Percentiles rank a stretch among this genome's conserved stretches.
phyloP scores from a whole-genome alignment of 2,329 filamentous ascomycete species.

The Cordyceps sp. region DNA sequence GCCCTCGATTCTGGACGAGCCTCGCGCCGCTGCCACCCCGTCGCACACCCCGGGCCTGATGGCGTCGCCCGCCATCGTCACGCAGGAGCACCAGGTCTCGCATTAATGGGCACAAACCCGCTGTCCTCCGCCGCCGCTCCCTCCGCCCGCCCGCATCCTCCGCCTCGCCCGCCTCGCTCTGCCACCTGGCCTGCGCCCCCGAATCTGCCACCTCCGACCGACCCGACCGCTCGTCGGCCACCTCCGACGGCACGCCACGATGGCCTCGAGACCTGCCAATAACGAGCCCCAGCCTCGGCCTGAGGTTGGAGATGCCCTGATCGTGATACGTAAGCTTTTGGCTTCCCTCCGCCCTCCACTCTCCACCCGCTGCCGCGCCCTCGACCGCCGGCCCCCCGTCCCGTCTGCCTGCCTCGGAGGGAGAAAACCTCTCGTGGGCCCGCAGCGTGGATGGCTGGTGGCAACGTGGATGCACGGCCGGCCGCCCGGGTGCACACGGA shows the following conservation, averaged over 20 bases:
- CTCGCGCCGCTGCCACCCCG: background rate
- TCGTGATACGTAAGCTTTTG: constrained; percentile 52
- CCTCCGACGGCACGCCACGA: constrained; percentile 8
- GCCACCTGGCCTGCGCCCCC: background rate
- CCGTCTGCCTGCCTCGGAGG: too few relatives aligned
- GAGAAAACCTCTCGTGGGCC: too few relatives aligned
- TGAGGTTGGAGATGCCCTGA: constrained; percentile 47
- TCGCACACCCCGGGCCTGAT: constrained; percentile 1
- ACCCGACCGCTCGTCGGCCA: background rate
- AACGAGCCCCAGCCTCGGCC: constrained; percentile 26
- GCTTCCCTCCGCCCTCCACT: too few relatives aligned
- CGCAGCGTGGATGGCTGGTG: background rate
- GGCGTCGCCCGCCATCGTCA: constrained; percentile 3
- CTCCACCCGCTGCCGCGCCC: constrained; percentile 7
- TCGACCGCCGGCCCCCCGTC: background rate
- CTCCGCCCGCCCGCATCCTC: background rate
- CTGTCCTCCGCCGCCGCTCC: background rate
- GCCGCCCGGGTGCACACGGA: background rate
- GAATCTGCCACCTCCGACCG: background rate
- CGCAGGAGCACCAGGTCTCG: constrained; percentile 4
- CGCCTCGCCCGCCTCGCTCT: background rate
- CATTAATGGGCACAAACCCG: constrained; percentile 1
- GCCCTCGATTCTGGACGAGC: too few relatives aligned
- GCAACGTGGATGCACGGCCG: background rate
- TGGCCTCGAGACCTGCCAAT: constrained; percentile 25